These are phyloP conservation scores for Silene coronaria DNA, from an alignment of 179 eudicot genomes.

Conservation along the genomic window DNA sequence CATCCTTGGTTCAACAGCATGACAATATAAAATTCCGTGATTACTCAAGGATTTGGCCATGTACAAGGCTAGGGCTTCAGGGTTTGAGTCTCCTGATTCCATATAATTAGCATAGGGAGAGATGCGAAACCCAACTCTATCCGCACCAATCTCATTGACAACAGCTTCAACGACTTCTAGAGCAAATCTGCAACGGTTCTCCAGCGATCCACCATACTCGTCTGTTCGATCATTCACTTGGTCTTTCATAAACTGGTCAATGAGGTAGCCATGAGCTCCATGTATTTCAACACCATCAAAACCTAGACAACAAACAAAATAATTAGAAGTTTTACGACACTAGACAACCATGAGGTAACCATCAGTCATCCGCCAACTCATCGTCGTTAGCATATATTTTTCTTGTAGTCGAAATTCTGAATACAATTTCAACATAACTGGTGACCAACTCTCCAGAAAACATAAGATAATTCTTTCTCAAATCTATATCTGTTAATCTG, in stretches of 20 bases:
- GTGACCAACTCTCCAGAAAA: no score
- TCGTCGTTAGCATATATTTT: no score
- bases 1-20: slow-evolving; percentile 36
- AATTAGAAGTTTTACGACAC: not conserved
- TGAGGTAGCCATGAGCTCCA: slow-evolving; percentile 40
- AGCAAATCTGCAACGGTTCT: slow-evolving; percentile 38
- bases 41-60: slow-evolving; percentile 31
- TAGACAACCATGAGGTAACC: not conserved
- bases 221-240: slow-evolving; percentile 37
- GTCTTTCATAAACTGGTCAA: slow-evolving; percentile 40
- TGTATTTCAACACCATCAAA: slow-evolving; percentile 45
- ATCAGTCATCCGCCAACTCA: no score
- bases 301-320: slow-evolving; percentile 17
- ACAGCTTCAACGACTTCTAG: slow-evolving; percentile 33
- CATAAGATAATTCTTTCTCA: no score
- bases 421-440: no score
- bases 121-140: slow-evolving; percentile 35
- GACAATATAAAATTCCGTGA: slow-evolving; percentile 22
- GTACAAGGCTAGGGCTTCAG: slow-evolving; percentile 34
- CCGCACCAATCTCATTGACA: slow-evolving; percentile 33
- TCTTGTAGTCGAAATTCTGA: no score
- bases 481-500: no score
- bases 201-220: slow-evolving; percentile 36
- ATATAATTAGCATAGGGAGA: slow-evolving; percentile 32
- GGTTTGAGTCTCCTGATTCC: slow-evolving; percentile 38